Evolutionary conservation across 352 stramenopile species (phyloP), one percentile per base, ranked within the genome.

Genomic region (Pythium rishiriense): DNA sequence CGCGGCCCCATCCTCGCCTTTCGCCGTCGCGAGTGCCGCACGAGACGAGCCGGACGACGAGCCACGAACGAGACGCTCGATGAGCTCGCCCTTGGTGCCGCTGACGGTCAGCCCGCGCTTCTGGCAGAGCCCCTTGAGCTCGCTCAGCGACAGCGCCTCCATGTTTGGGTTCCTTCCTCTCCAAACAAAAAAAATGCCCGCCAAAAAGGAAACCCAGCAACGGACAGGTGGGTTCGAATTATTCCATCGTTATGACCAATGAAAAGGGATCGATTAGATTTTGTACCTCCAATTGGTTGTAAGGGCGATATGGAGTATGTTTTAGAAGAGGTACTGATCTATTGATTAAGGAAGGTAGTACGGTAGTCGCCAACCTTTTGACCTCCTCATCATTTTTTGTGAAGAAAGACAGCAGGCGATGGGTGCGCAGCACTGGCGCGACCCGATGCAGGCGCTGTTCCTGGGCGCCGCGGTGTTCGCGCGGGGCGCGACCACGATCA

Each of bases 361-460:
- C 15, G 14, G 37, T 43, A 43, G 14, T 43, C n/a, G 14, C 14
- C 1, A 43, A 43, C 37, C 22, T 51, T 29, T 51, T 22, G 19
- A 51, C 45, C 45, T 21, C 45, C n/a, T 51, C 45, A 4, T 51
- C 22, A 1, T 19, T 14, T 25, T 28, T 29, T 8, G n/a, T 14
- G 43, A 28, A 55, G 25, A 6, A n/a, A n/a, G 12, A 17, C 35
- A 42, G 7, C 37, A 21, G n/a, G 14, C 14, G n/a, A 62, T 62
- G 62, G 55, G 31, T 22, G 17, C 26, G 6, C 17, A 28, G 64
- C 56, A 70, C 35, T 70, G 64, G 64, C 56, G 64, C 46, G 64
- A 70, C 45, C 64, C 64, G 49, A 70, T 70, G 64, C 64, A 70
- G 33, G 49, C 50, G 48, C 56, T 70, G 57, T 70, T 70, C 50